Base-by-base conservation (phyloP, 176 grass and related monocot species). In the Dactylis glomerata region DNA sequence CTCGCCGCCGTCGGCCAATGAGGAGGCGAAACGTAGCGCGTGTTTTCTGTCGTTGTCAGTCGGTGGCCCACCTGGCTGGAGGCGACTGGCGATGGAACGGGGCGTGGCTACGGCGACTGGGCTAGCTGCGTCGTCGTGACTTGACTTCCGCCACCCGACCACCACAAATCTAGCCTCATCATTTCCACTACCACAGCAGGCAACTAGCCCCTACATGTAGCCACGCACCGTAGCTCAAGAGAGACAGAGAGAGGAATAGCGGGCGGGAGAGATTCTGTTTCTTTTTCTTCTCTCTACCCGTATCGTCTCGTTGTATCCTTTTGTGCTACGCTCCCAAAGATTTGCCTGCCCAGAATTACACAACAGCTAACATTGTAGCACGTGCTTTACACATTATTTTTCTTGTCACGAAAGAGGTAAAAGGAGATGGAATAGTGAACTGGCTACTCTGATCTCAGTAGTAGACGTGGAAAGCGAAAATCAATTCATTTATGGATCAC, bases 81-180 rank as follows among this genome's bases (percentile, higher is more conserved):
- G 66, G 73, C 20, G 42, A 74, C 84, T 2, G 73, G 51, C 65
- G 84, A 83, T 79, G 27, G 79, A 75, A 75, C 68, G 65, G 40
- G 81, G 19, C 75, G 26, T 40, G 41, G 42, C 73, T 40, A 47
- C 32, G 50, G 4, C 59, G 59, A 63, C 59, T 16, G 59, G 54
- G 30, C n/a, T 31, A 38, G 67, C 22, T 27, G 32, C 49, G 41
- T 77, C 83, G 88, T 86, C 73, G 73, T 59, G 84, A 86, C 84
- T 79, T 79, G 74, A 86, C 79, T 40, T 72, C 1, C 62, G 36
- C 15, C 84, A 62, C 51, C 81, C 75, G 75, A 71, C 46, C 64
- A 50, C 1, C 82, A 59, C 68, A 81, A 49, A 86, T 86, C 44
- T 54, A 86, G 88, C 83, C 34, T 41, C 83, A 90, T 86, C 88